Conservation (phyloP, 1,139 yeast species). For the Petasospora fabianii region DNA sequence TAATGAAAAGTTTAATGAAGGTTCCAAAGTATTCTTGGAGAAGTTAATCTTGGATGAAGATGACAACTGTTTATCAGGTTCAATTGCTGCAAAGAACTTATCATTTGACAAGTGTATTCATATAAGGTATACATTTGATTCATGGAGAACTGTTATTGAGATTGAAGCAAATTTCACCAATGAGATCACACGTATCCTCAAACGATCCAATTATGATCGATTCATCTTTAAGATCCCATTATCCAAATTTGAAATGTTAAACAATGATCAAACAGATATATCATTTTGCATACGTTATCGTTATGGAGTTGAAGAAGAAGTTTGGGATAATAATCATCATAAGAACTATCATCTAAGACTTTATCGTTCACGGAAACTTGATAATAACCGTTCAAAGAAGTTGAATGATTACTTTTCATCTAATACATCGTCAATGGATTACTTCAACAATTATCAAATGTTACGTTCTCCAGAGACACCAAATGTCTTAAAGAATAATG, state of each 20-base stretch:
- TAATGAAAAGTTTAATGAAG: slow-evolving; percentile 34
- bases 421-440: background rate
- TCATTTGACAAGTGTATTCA: slow-evolving; percentile 61
- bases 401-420: slow-evolving; percentile 14
- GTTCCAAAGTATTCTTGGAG: slow-evolving; percentile 58
- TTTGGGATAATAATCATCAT: slow-evolving; percentile 73
- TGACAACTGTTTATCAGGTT: slow-evolving; percentile 59
- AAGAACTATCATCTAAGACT: slow-evolving; percentile 58
- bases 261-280: slow-evolving; percentile 33
- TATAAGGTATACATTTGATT: slow-evolving; percentile 63
- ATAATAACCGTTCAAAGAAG: slow-evolving; percentile 14
- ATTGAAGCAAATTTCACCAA: slow-evolving; percentile 61
- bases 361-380: slow-evolving; percentile 17
- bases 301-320: slow-evolving; percentile 49
- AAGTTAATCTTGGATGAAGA: slow-evolving; percentile 57
- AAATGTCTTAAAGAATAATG: slow-evolving; percentile 18
- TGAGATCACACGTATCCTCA: slow-evolving; percentile 53
- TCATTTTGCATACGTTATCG: slow-evolving; percentile 58
- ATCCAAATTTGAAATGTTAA: slow-evolving; percentile 34
- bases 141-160: slow-evolving; percentile 72
- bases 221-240: slow-evolving; percentile 53
- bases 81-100: slow-evolving; percentile 68
- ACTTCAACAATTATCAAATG: slow-evolving; percentile 21
- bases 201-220: slow-evolving; percentile 51
- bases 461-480: slow-evolving; percentile 26